Base-by-base conservation (phyloP, 192 early-diverging fungal species). In the Globomyces pollinis-pini region DNA sequence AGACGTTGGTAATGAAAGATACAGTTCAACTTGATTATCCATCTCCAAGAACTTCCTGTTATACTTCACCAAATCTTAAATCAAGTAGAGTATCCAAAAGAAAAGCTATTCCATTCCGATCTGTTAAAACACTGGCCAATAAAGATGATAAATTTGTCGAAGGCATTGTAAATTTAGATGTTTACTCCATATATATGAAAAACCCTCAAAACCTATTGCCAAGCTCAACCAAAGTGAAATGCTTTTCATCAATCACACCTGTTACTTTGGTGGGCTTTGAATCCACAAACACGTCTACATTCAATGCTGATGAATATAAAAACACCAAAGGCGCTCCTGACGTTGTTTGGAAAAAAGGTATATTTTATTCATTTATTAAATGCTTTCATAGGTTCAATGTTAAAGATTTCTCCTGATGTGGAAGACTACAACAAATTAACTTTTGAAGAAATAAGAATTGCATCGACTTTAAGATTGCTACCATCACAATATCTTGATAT, bases 401-500 rank as follows among this genome's bases (percentile, higher is more conserved):
- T 69, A 21, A 31, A 55, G 16, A 69, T 72, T 26, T 53, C 30
- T 16, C 51, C 61, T n/a, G 56, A 54, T 15, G 35, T 38, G 3
- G 59, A 64, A 12, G 51, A 60, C 61, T 84, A 76, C 41, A 66
- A 70, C 36, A 59, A 67, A 16, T 71, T 89, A 3, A 79, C 83
- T 42, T 60, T 70, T 2, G 83, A 84, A 30, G 91, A 96, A 69
- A 67, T 69, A 1, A 64, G 76, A 15, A 83, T 86, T 57, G 89
- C 90, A 43, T 84, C 82, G 13, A 87, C 84, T 3, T 77, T 96
- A 50, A 84, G 93, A 28, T 76, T 96, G 13, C 74, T 83, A 2
- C 91, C 91, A 4, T 81, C 83, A 21, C 85, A 88, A 66, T 96
- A 93, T 65, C 75, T 96, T 7, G 70, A 79, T 16, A 89, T 90